A percentile compares a stretch with the other conserved stretches of the same genome.
Evolutionary conservation across 805 yeast species (phyloP).

Genomic region (Ogataea kodamae): DNA sequence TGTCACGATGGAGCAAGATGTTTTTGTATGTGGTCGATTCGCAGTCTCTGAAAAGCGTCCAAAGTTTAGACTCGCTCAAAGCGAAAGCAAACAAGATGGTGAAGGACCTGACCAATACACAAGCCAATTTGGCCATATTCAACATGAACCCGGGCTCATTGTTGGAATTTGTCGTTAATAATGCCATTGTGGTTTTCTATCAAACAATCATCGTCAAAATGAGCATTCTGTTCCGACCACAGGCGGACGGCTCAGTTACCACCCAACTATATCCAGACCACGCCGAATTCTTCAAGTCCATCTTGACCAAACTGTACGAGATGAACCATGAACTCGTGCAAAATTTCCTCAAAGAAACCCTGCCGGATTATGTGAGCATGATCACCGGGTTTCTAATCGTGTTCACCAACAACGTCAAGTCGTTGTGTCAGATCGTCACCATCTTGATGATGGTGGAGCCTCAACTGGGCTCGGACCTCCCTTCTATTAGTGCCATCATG

Average conservation of each 20-base stretch:
- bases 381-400: conserved; percentile 25
- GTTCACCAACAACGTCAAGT: conserved; percentile 27
- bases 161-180: conserved; percentile 24
- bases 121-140: conserved; percentile 26
- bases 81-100: conserved; percentile 28
- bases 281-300: conserved; percentile 19
- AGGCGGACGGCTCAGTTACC: conserved; percentile 9
- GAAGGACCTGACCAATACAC: conserved; percentile 26
- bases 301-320: conserved; percentile 20
- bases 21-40: conserved; percentile 30
- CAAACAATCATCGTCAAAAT: conserved; percentile 29
- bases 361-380: conserved; percentile 15
- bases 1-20: conserved; percentile 32
- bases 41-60: conserved; percentile 21
- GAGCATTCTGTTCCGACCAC: conserved; percentile 21
- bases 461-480: conserved; percentile 13
- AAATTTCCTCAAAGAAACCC: conserved; percentile 17
- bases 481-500: conserved; percentile 4
- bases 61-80: conserved; percentile 20
- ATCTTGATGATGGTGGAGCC: conserved; percentile 19
- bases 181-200: conserved; percentile 27
- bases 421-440: conserved; percentile 28
- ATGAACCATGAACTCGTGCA: conserved; percentile 20
- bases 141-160: conserved; percentile 27
- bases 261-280: conserved; percentile 20